Conservation (phyloP, 306 rosid genomes). For the Nissolia schottii region DNA sequence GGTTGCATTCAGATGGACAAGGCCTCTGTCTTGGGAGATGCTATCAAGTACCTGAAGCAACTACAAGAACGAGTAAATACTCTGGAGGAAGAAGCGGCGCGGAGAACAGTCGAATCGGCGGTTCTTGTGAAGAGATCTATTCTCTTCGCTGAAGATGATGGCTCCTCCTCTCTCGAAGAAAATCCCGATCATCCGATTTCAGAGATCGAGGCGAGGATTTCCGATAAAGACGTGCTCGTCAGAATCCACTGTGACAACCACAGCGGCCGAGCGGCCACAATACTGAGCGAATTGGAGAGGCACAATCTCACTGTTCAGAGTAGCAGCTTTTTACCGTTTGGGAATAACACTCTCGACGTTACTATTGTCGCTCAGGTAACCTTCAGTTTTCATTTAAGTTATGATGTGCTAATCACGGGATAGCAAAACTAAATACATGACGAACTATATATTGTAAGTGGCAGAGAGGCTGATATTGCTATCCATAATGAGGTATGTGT, state of each 20-base stretch:
- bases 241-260: constrained; percentile 57
- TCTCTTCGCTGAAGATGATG: constrained; percentile 27
- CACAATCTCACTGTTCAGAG: constrained; percentile 46
- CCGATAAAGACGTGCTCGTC: constrained; percentile 53
- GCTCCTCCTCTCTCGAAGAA: constrained; percentile 35
- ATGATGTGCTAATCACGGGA: neutral
- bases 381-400: neutral
- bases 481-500: neutral
- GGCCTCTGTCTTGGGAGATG: constrained; percentile 82
- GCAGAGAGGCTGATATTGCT: too few relatives aligned
- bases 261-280: constrained; percentile 30
- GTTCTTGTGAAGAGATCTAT: constrained; percentile 47
- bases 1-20: constrained; percentile 72
- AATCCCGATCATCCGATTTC: constrained; percentile 43
- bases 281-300: constrained; percentile 49
- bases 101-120: constrained; percentile 56
- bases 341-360: constrained; percentile 48
- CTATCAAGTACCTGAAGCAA: constrained; percentile 53
- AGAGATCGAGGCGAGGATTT: constrained; percentile 66
- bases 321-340: constrained; percentile 64
- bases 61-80: constrained; percentile 49
- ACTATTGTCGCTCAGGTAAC: constrained; percentile 46
- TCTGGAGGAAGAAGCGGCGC: constrained; percentile 53
- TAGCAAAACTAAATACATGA: too few relatives aligned
- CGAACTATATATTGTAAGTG: too few relatives aligned